Evolutionary conservation across 176 grass and related monocot species (phyloP), one percentile per base, ranked within the genome.

Genomic region (Metroxylon sagu): DNA sequence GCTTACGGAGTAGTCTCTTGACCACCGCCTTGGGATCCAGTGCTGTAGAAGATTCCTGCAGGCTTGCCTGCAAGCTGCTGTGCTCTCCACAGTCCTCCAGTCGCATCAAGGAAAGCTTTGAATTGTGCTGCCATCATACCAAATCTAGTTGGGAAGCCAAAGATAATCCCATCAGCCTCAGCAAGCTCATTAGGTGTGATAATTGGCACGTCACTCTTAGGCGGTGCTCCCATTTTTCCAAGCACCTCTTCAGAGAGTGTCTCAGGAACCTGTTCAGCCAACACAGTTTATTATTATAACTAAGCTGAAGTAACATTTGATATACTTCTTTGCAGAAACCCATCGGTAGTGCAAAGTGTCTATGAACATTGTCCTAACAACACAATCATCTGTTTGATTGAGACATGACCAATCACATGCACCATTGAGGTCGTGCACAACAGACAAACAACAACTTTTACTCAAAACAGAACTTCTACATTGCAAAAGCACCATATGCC

Each of bases 31-130:
- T 90, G 82, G 27, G 79, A 85, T 10, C 87, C 82, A 31, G 82
- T 83, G 70, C 78, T 82, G 75, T 64, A 79, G 74, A 86, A 90
- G 56, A 90, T 52, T 21, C 82, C 87, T 0, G 87, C 87, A 8
- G 82, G 87, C 59, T 80, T 90, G 10, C 82, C 87, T 18, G 87
- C 87, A 18, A 90, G 82, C 28, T 68, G 67, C 68, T 90, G 87
- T 29, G 71, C 26, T 19, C 75, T 60, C 87, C 87, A 85, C 0
- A 90, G 72, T 10, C 72, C 75, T 26, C 79, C 79, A 6, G 87
- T 90, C 15, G 68, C 48, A 53, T 90, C 87, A 52, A 90, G 35
- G 67, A 90, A 90, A 8, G 82, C 75, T 74, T 82, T 89, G 56
- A 89, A 78, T 52, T 89, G 86, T 12, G 74, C 74, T 0, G 74